Percentiles rank a stretch among this genome's conserved stretches.
phyloP scores from a whole-genome alignment of 805 yeast genomes.

The Kluyveromyces dobzhanskii region DNA sequence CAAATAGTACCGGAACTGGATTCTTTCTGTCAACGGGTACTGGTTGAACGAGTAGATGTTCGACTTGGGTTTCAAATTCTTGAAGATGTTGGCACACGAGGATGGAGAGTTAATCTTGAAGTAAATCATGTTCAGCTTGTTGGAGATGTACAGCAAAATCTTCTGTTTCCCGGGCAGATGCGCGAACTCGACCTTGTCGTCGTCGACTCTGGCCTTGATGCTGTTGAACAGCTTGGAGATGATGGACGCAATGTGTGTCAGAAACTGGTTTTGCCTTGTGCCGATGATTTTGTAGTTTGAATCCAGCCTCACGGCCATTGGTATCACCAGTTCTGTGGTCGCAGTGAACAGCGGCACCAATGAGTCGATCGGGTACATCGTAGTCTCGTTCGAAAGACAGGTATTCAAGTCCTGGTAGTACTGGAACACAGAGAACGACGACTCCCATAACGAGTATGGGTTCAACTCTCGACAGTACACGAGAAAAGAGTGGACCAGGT shows the following conservation, averaged over 20 bases:
- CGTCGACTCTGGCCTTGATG: conserved; percentile 41
- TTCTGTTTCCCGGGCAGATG: conserved; percentile 32
- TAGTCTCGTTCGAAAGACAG: conserved; percentile 33
- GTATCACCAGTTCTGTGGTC: conserved; percentile 31
- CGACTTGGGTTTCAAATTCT: conserved; percentile 47
- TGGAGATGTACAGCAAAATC: conserved; percentile 46
- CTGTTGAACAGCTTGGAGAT: conserved; percentile 53
- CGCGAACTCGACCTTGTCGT: conserved; percentile 12
- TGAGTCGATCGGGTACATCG: conserved; percentile 26
- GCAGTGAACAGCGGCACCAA: conserved; percentile 16
- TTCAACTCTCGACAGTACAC: conserved; percentile 40
- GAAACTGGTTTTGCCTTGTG: conserved; percentile 29
- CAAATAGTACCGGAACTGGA: conserved; percentile 47
- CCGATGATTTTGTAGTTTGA: conserved; percentile 11
- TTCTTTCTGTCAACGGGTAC: conserved; percentile 40
- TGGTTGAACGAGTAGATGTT: conserved; percentile 38
- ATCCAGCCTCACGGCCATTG: conserved; percentile 20
- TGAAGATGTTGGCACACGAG: conserved; percentile 29
- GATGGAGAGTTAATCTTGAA: conserved; percentile 35
- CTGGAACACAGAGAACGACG: conserved; percentile 40
- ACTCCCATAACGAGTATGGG: conserved; percentile 41
- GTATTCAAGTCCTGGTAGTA: conserved; percentile 40
- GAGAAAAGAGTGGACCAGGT: conserved; percentile 40
- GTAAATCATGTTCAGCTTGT: conserved; percentile 47
- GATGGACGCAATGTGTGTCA: conserved; percentile 43